Conservation (phyloP, 257 asterid species). For the Apocynum venetum region DNA sequence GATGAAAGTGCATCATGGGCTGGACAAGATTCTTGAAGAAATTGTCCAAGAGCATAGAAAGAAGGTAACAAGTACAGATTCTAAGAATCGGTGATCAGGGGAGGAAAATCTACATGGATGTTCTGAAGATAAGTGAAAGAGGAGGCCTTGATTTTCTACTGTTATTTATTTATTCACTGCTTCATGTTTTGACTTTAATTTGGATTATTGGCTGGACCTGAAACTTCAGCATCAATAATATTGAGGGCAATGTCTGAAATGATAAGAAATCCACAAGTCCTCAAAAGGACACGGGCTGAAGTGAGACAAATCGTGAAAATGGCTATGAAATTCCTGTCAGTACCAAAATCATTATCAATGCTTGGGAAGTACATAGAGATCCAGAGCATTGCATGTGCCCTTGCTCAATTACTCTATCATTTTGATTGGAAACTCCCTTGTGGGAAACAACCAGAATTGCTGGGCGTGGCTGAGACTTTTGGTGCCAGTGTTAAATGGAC, state of each 20-base stretch:
- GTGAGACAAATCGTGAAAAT: constrained; percentile 15
- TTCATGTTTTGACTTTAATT: not conserved
- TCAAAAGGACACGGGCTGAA: constrained; percentile 22
- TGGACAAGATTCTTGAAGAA: constrained; percentile 13
- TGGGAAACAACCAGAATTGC: constrained; percentile 11
- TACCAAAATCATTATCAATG: constrained; percentile 21
- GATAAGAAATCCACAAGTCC: constrained; percentile 23
- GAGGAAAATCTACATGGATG: constrained; percentile 13
- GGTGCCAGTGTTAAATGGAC: constrained; percentile 5
- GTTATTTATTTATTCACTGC: not conserved
- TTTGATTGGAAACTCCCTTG: constrained; percentile 30
- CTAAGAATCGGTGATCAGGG: not conserved
- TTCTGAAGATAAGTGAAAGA: not conserved
- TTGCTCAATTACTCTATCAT: constrained; percentile 25
- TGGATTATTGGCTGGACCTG: constrained; percentile 15
- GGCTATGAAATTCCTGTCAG: constrained; percentile 13
- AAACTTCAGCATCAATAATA: constrained; percentile 8
- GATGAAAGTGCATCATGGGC: not conserved
- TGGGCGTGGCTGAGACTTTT: constrained; percentile 31
- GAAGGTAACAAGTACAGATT: not conserved
- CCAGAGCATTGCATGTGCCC: constrained; percentile 24
- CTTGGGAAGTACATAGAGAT: constrained; percentile 28
- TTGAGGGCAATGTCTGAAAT: constrained; percentile 31
- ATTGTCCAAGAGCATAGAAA: constrained; percentile 17
- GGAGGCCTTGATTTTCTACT: constrained; percentile 7